A percentile compares a stretch with the other conserved stretches of the same genome.
Conservation (phyloP, 1,284 basidiomycete genomes). For the Singerocomus inundabilis region DNA sequence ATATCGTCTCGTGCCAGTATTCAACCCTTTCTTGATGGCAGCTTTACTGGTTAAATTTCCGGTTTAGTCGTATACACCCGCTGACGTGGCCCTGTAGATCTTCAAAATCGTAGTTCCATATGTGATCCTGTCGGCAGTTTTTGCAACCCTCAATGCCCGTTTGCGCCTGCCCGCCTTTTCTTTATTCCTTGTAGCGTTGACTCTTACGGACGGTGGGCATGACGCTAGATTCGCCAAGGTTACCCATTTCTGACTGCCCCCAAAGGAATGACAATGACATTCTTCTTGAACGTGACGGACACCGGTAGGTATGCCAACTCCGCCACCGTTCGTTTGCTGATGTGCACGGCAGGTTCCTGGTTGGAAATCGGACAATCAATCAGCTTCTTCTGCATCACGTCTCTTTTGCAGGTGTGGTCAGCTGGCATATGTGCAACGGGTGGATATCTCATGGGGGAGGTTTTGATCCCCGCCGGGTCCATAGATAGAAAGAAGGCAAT, state of each 20-base stretch:
- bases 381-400: slow-evolving; percentile 85
- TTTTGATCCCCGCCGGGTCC: slow-evolving; percentile 21
- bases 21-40: slow-evolving; percentile 86
- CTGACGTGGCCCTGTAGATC: slow-evolving; percentile 43
- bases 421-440: slow-evolving; percentile 71
- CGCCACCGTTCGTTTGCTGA: slow-evolving; percentile 15
- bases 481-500: slow-evolving; percentile 22
- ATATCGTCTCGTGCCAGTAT: slow-evolving; percentile 84
- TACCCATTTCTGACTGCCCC: slow-evolving; percentile 8
- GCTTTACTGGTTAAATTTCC: slow-evolving; percentile 53
- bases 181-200: slow-evolving; percentile 71
- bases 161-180: slow-evolving; percentile 74
- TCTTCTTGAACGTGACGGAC: slow-evolving; percentile 84
- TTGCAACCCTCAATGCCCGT: slow-evolving; percentile 65
- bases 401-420: slow-evolving; percentile 76
- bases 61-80: background rate
- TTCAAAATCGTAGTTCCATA: slow-evolving; percentile 86
- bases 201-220: slow-evolving; percentile 67
- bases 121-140: slow-evolving; percentile 67
- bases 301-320: slow-evolving; percentile 46
- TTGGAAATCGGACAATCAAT: slow-evolving; percentile 88
- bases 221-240: background rate
- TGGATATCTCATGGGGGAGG: slow-evolving; percentile 56
- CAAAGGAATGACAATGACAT: slow-evolving; percentile 74
- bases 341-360: slow-evolving; percentile 62